Evolutionary conservation across 2,329 filamentous ascomycete genomes (phyloP), one percentile per base, ranked within the genome.

Genomic region (Cladosporium sp.): DNA sequence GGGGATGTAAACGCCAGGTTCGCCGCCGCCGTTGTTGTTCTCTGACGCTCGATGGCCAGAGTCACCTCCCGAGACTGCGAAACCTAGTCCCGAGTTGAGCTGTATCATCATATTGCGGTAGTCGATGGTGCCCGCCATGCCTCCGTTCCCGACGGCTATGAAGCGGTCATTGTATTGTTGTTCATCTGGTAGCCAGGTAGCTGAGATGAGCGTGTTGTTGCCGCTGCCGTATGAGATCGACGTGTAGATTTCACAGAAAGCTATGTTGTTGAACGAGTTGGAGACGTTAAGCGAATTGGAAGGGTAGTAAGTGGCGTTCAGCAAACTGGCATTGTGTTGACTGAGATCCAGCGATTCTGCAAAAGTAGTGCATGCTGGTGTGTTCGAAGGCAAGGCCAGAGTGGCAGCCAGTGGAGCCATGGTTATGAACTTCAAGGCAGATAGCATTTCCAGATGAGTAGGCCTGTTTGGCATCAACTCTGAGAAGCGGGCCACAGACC

Each of bases 121-220:
- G 38, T 60, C 59, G 27, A 62, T 58, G 4, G 30, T 43, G 13
- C 61, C 61, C 5, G 61, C 60, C 57, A 63, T 60, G 27, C 61
- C 60, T 11, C 59, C 60, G 43, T 62, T 60, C 29, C 60, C 61
- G 3, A 63, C 59, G 9, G 61, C 60, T 35, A 63, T 54, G 53
- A 63, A 63, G 1, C 60, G 56, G 36, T 51, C 51, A 32, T 58
- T 47, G 42, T 62, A 62, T 9, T 55, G 20, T 11, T 36, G 1
- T 1, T 38, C n/a, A 25, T 60, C 55, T n/a, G 61, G 60, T 0
- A 63, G 55, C 57, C 60, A 63, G 4, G 58, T 25, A 4, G 55
- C 53, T 11, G 60, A 62, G 36, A 54, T 43, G 8, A 62, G 38
- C n/a, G 52, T 57, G 38, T 59, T 53, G 47, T 57, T 57, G 4